Evolutionary conservation across 139 green algal genomes (phyloP).

Genomic region (Micractinium sp.): DNA sequence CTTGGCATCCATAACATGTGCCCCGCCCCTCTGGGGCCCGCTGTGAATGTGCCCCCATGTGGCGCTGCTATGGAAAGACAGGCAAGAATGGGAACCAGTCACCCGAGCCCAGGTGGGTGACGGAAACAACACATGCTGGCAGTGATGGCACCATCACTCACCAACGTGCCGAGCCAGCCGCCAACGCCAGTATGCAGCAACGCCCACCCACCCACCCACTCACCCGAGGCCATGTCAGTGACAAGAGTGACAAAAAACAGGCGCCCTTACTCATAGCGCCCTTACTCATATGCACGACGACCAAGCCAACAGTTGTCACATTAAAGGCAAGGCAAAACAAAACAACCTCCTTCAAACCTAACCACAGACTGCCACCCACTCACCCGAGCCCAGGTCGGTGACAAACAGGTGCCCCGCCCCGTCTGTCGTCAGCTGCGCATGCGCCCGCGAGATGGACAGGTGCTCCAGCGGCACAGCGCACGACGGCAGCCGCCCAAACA

Average conservation of each 20-base stretch:
- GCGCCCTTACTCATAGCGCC: too few species aligned
- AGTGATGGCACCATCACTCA: too few species aligned
- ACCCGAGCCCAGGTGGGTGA: constrained; percentile 75
- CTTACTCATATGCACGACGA: too few species aligned
- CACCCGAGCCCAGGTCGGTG: constrained; percentile 71
- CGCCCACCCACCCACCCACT: too few species aligned
- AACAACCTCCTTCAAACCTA: background rate
- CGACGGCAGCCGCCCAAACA: constrained; percentile 67
- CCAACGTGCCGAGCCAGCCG: too few species aligned
- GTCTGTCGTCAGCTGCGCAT: constrained; percentile 65
- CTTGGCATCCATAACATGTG: background rate
- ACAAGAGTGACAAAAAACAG: too few species aligned
- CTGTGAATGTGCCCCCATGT: background rate
- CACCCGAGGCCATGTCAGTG: too few species aligned
- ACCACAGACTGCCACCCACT: background rate
- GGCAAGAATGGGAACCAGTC: background rate
- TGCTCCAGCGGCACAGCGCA: constrained; percentile 79
- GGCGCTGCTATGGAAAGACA: background rate
- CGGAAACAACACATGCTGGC: too few species aligned
- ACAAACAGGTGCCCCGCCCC: constrained; percentile 52
- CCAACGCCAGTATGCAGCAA: too few species aligned
- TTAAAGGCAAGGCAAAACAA: background rate
- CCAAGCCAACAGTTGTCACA: too few species aligned
- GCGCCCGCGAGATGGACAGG: constrained; percentile 69
- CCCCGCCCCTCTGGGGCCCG: too few species aligned